Evolutionary conservation across 2,329 filamentous ascomycete genomes (phyloP).

Genomic region (Periglandula ipomoeae): DNA sequence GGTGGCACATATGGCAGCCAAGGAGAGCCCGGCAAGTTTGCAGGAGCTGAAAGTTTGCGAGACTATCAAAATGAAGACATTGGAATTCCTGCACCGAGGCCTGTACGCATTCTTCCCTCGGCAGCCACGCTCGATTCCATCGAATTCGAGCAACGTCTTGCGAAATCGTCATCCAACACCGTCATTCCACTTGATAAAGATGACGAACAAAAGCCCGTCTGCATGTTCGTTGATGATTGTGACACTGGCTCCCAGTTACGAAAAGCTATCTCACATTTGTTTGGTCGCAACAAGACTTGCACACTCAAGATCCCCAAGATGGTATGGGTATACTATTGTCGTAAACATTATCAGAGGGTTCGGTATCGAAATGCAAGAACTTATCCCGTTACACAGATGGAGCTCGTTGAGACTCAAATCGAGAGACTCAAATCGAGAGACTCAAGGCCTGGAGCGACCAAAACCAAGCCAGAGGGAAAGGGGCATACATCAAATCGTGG

Average conservation of each 20-base stretch:
- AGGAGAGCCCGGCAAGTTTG: not conserved
- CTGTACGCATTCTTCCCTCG: not conserved
- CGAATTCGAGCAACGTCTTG: not conserved
- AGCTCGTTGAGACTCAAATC: slow-evolving; percentile 55
- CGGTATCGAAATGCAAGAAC: slow-evolving; percentile 58
- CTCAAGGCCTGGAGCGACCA: slow-evolving; percentile 54
- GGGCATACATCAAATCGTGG: slow-evolving; percentile 38
- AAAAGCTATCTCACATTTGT: slow-evolving; percentile 74
- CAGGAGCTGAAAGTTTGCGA: not conserved
- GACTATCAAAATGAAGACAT: not conserved
- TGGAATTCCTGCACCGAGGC: not conserved
- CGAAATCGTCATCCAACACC: not conserved
- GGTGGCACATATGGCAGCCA: not conserved
- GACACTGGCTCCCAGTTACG: slow-evolving; percentile 52
- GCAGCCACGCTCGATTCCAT: not conserved
- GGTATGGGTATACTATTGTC: slow-evolving; percentile 69
- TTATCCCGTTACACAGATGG: slow-evolving; percentile 53
- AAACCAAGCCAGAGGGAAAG: slow-evolving; percentile 28
- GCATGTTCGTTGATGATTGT: slow-evolving; percentile 49
- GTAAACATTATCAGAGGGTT: slow-evolving; percentile 73
- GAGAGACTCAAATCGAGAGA: slow-evolving; percentile 51
- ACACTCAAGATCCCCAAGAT: slow-evolving; percentile 60
- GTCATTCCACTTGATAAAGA: slow-evolving; percentile 7
- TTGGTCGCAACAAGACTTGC: slow-evolving; percentile 72
- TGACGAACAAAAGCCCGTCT: slow-evolving; percentile 25